A percentile compares a stretch with the other conserved stretches of the same genome.
phyloP scores from a whole-genome alignment of 306 rosid genomes.

The Astragalus glycyphyllos region DNA sequence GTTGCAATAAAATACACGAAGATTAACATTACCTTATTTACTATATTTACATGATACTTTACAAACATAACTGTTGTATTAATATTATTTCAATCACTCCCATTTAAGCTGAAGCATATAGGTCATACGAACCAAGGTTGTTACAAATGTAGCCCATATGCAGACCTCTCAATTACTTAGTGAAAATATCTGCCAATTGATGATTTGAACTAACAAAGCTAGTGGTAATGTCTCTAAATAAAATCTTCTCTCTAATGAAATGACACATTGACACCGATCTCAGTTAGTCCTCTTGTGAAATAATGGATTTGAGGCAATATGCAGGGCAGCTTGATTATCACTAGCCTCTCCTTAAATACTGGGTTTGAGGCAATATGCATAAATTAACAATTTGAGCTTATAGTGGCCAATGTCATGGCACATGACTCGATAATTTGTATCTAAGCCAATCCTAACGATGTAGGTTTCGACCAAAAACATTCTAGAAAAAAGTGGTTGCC shows the following conservation, averaged over 20 bases:
- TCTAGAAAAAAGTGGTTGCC: background rate
- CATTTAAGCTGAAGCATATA: background rate
- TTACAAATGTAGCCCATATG: background rate
- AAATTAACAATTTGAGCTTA: background rate
- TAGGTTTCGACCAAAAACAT: too few species aligned
- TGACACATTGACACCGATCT: background rate
- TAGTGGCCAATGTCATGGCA: background rate
- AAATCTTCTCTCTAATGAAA: conserved; percentile 2
- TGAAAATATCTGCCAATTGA: background rate
- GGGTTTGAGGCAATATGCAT: background rate
- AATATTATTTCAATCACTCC: background rate
- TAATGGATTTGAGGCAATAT: background rate
- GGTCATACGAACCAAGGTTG: background rate
- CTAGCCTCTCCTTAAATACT: background rate
- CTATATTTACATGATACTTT: background rate
- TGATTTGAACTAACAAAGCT: conserved; percentile 2
- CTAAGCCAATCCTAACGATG: too few species aligned
- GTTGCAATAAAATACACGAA: background rate
- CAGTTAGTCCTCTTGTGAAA: background rate
- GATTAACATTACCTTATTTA: conserved; percentile 1
- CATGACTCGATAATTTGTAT: background rate
- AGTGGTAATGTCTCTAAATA: background rate
- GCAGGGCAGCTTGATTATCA: background rate
- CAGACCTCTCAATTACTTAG: background rate
- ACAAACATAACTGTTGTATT: background rate